Evolutionary conservation across 306 rosid genomes (phyloP).

Genomic region (Begonia masoniana): DNA sequence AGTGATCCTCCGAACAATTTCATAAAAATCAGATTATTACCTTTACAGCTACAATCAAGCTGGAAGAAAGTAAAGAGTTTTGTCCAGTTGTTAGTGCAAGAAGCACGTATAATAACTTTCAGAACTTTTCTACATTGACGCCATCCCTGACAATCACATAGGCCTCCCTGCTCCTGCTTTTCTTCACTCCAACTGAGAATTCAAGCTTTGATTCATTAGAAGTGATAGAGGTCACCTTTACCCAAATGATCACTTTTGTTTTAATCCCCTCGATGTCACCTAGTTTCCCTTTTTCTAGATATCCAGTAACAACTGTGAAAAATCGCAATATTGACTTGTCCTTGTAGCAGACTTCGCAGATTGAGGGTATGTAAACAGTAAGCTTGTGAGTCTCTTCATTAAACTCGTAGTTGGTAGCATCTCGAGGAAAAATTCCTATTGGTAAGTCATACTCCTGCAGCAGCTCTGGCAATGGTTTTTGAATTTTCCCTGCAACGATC

Average conservation of each 20-base stretch:
- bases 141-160: slow-evolving; percentile 85
- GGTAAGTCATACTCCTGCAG: slow-evolving; percentile 78
- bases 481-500: slow-evolving; percentile 66
- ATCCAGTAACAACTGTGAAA: slow-evolving; percentile 52
- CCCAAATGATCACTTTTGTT: slow-evolving; percentile 91
- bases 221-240: slow-evolving; percentile 56
- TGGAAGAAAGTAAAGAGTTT: too few relatives aligned
- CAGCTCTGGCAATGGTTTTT: slow-evolving; percentile 68
- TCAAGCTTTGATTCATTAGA: slow-evolving; percentile 69
- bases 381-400: slow-evolving; percentile 74
- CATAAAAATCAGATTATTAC: not conserved
- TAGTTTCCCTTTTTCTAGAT: slow-evolving; percentile 85
- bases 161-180: slow-evolving; percentile 73
- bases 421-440: slow-evolving; percentile 75
- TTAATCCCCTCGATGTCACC: slow-evolving; percentile 78
- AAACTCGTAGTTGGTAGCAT: slow-evolving; percentile 89
- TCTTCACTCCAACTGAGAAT: slow-evolving; percentile 84
- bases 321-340: slow-evolving; percentile 83
- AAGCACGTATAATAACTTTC: slow-evolving; percentile 1
- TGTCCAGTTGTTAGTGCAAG: too few relatives aligned
- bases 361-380: slow-evolving; percentile 51
- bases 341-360: slow-evolving; percentile 76
- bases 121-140: slow-evolving; percentile 56
- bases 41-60: not conserved
- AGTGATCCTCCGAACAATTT: too few relatives aligned